Base-by-base conservation (phyloP, 139 green algal species). In the Edaphochlamys debaryana region DNA sequence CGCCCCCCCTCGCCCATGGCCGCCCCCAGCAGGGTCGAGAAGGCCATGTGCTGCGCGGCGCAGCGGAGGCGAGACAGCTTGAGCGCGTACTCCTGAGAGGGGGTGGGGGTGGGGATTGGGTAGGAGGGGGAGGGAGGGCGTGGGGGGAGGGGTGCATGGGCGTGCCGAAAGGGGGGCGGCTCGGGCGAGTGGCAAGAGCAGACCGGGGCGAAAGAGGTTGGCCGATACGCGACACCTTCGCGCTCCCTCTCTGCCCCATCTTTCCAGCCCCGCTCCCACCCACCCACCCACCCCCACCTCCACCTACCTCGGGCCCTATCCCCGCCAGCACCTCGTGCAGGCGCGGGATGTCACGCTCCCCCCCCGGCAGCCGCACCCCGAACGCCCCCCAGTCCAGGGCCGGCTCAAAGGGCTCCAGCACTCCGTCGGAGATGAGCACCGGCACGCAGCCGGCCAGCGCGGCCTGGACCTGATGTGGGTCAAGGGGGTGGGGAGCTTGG, bases 391-490 rank as follows among this genome's bases (percentile, higher is more conserved):
- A 90, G 62, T 87, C 80, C 8, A 90, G 37, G 62, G 76, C 64
- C 13, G 86, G 86, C 70, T 90, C 86, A 80, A 87, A 87, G 0
- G 86, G 74, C 80, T 90, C 75, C 23, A 80, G 50, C 50, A 90
- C 80, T 40, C 40, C 17, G 30, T 90, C 86, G 2, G 41, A 67
- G 32, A 83, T 85, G 11, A 67, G 4, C 42, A 79, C 50, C 2
- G 67, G 52, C 30, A 79, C 67, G 45, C 42, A 78, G 72, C 68
- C 67, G 1, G 38, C 52, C 20, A 78, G 54, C 25, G 54, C 68
- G 23, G 79, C 79, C 29, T 85, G 79, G 30, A 77, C 56, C 66
- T 77, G 52, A 4, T 6, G 52, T 15, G 4, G 52, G 52, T 9
- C n/a, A n/a, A n/a, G n/a, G n/a, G n/a, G n/a, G n/a, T n/a, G n/a